Base-by-base conservation (phyloP, 108 stramenopile genomes). In the Cyclotella cryptica region DNA sequence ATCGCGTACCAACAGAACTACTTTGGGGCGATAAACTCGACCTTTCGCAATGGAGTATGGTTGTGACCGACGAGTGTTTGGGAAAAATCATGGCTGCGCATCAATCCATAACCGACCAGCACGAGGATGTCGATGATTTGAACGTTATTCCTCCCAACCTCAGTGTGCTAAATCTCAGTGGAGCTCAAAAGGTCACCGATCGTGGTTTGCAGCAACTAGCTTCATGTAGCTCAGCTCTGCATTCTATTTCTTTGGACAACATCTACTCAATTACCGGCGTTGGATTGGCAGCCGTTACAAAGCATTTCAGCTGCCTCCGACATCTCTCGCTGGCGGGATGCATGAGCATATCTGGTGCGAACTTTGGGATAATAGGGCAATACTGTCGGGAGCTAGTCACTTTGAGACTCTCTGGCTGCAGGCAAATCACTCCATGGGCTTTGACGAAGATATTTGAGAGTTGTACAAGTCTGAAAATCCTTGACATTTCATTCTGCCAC, bases 381-480 rank as follows among this genome's bases (percentile, higher is more conserved):
- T 52, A 73, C 39, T 80, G 74, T 35, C 77, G 70, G 0, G 54
- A 44, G 52, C 47, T 87, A 57, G 46, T 73, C 18, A 66, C 52
- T 3, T 55, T 87, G 45, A 71, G 78, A 55, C 69, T 87, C 1
- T 63, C 77, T 15, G 86, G 83, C 2, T 84, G 84, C 21, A 55
- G 76, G 30, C 84, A 87, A 54, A 78, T 87, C n/a, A 81, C 41
- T 3, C 70, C 76, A 14, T 87, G 80, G 84, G 73, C 80, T 18
- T 71, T 87, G n/a, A 77, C 75, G 80, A 84, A 78, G 45, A 84
- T 87, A 19, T 87, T 84, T 44, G 83, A 84, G 57, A 79, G 84
- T 27, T 87, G 86, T 63, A 77, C 53, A 61, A 17, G 54, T 61
- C 51, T 87, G 8, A 57, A 49, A 40, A 26, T 35, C 41, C 54